Evolutionary conservation across 352 stramenopile species (phyloP), one percentile per base, ranked within the genome.

Genomic region (Phytopythium oedochilum): DNA sequence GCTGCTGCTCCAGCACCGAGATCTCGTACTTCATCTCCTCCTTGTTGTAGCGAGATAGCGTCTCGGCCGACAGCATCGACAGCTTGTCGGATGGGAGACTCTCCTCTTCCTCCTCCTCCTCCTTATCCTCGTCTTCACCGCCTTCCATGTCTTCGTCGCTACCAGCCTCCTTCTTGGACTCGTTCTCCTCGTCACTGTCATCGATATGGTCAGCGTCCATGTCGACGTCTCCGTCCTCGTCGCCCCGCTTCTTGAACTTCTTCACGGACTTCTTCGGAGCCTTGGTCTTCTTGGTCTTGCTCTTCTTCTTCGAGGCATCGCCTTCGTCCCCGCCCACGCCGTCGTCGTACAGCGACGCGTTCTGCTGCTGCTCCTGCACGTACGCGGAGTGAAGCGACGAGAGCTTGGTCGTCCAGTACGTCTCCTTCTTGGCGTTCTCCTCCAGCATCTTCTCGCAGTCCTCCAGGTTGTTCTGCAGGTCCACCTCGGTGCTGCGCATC

Each of bases 11-110:
- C 18, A 98, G 71, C 58, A 94, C 77, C 7, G 75, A 86, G 59
- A 98, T 98, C 48, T 97, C 83, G 70, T 96, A 92, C 66, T 97
- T 97, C 55, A 98, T 78, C 40, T 97, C 83, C 50, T 98, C 88
- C 55, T 88, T 88, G 64, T 83, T 90, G 78, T 95, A 96, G 46
- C 88, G 80, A 46, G 84, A 78, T 40, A 98, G 67, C 2, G 90
- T 83, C 47, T 83, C 73, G 25, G 79, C 57, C 38, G 85, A 69
- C 32, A 96, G 61, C 57, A 81, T 83, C 11, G 91, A 88, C 29
- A 98, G 72, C 40, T 70, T 72, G 45, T 88, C 74, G 38, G 75
- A 59, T 26, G 65, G 68, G 0, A 79, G 55, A 8, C 70, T 68
- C 17, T 68, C 43, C 26, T 73, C 74, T 9, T 58, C 71, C 26